These are phyloP conservation scores for Teunomyces panamensis DNA, from an alignment of 805 yeast species.

Conservation along the genomic window DNA sequence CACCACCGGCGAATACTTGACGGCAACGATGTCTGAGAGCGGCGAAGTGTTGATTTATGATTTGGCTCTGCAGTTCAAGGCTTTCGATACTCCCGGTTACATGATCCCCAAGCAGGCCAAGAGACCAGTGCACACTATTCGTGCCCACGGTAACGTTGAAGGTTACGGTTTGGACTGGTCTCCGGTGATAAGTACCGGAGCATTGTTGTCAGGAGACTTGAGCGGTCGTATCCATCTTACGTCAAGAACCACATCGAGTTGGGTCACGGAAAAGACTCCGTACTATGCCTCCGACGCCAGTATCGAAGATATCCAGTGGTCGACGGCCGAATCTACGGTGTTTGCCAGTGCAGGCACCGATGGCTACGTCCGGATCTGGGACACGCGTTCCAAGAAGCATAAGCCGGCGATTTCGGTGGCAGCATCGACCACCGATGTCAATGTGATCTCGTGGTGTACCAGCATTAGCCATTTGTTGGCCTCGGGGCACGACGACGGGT, in stretches of 20 bases:
- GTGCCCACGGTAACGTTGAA: constrained; percentile 89
- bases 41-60: constrained; percentile 91
- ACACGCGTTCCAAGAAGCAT: constrained; percentile 88
- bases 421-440: constrained; percentile 82
- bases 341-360: constrained; percentile 95
- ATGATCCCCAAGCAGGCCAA: constrained; percentile 73
- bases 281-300: constrained; percentile 67
- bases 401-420: constrained; percentile 82
- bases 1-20: constrained; percentile 72
- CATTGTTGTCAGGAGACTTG: constrained; percentile 84
- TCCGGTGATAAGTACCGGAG: constrained; percentile 75
- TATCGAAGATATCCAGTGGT: constrained; percentile 98
- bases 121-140: constrained; percentile 78
- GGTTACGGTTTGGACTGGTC: constrained; percentile 98
- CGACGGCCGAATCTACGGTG: constrained; percentile 85
- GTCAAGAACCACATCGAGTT: constrained; percentile 67
- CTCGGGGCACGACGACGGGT: constrained; percentile 95
- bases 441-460: constrained; percentile 93
- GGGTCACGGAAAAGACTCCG: constrained; percentile 86
- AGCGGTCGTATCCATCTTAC: constrained; percentile 81
- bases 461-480: constrained; percentile 85
- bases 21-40: constrained; percentile 85
- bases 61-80: constrained; percentile 70
- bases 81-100: constrained; percentile 87
- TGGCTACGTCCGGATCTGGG: constrained; percentile 93